Percentiles rank a stretch among this genome's conserved stretches.
Conservation (phyloP, 2,329 filamentous ascomycete genomes). For the Trichoderma gracile region DNA sequence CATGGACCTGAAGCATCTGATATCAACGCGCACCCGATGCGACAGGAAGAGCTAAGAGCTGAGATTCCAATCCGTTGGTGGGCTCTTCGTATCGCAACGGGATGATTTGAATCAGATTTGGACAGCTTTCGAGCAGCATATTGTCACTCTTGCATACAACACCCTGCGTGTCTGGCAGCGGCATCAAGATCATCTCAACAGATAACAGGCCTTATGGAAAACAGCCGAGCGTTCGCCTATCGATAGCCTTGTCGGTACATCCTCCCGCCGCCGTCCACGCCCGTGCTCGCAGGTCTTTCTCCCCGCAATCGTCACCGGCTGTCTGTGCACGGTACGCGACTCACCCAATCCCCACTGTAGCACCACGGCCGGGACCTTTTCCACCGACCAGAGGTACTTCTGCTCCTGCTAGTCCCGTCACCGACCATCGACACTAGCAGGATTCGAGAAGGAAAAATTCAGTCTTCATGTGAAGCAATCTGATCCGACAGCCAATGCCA, state of each 20-base stretch:
- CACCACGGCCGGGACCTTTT: conserved; percentile 3
- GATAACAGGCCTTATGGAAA: too few relatives aligned
- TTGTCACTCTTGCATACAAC: too few relatives aligned
- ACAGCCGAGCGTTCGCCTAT: not conserved
- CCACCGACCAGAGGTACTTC: conserved; percentile 12
- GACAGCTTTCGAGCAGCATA: too few relatives aligned
- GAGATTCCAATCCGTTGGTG: too few relatives aligned
- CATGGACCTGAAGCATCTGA: not conserved
- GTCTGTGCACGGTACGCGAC: conserved; percentile 9
- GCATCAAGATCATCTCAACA: too few relatives aligned
- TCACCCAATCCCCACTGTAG: not conserved
- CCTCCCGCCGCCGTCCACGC: not conserved
- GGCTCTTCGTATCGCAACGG: too few relatives aligned
- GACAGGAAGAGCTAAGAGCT: too few relatives aligned
- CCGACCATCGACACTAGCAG: conserved; percentile 22
- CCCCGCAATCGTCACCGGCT: conserved; percentile 2
- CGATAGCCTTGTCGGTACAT: not conserved
- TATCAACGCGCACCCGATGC: too few relatives aligned
- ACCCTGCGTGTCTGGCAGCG: too few relatives aligned
- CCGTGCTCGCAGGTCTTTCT: not conserved
- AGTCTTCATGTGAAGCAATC: not conserved
- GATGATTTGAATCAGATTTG: too few relatives aligned
- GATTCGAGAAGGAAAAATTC: conserved; percentile 11
- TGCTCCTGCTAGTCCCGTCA: conserved; percentile 19
- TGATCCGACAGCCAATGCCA: conserved; percentile 4